Evolutionary conservation across 148 eudicot genomes (phyloP), one percentile per base, ranked within the genome.

Genomic region (Arctostaphylos glauca): DNA sequence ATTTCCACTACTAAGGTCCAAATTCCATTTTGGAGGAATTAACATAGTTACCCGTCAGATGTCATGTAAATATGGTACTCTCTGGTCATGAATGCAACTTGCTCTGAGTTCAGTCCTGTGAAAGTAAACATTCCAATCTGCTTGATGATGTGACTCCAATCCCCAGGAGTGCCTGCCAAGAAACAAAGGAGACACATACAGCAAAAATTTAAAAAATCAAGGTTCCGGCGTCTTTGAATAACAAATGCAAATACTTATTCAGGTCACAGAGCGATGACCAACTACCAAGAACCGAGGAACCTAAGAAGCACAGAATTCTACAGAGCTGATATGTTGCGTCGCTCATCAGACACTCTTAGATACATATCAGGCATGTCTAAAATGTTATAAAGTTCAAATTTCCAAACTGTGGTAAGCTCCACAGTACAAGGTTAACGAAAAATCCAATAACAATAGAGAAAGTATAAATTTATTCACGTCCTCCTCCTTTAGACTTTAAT

Each of bases 51-150:
- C 99, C 99, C 99, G 50, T 96, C 99, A 74, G 97, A 96, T 78
- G 99, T 96, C 98, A 96, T 91, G 93, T 94, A 96, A 44, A 94
- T 92, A 85, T 96, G 99, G 91, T 88, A 96, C 88, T 96, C 99
- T 87, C 87, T 91, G 56, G 97, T 96, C 96, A 96, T 96, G 90
- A 94, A 94, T 78, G 92, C 87, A 31, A 96, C 99, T 90, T 94
- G 99, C 85, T 92, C 88, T 23, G 92, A 56, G 88, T 92, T 93
- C 18, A 96, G 87, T 82, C 99, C 99, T 1, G 99, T 96, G 88
- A 94, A 96, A 59, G 99, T 96, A 73, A 96, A 96, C 99, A 96
- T 96, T 79, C 99, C 99, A 52, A 96, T 96, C 81, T 96, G 99
- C 93, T 96, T 96, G 86, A 94, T 87, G 49, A 96, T 96, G 90